phyloP scores from a whole-genome alignment of 75 land plant genomes.

The Sequoiadendron giganteum region DNA sequence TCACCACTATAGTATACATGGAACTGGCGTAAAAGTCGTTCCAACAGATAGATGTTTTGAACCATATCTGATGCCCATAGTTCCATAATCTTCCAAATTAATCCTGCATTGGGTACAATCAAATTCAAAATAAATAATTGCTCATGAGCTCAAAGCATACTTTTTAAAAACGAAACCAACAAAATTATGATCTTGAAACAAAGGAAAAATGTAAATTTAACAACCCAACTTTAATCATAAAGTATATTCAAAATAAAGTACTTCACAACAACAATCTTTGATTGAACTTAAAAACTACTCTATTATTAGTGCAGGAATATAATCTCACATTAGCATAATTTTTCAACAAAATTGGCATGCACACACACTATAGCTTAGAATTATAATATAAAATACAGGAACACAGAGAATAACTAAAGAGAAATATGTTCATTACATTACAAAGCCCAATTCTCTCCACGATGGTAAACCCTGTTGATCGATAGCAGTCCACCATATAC shows the following conservation, averaged over 20 bases:
- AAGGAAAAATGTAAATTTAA: neutral
- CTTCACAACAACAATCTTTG: neutral
- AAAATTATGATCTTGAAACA: neutral
- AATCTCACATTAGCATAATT: neutral
- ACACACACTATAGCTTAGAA: neutral
- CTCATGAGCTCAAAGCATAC: neutral
- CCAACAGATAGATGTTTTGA: constrained; percentile 58
- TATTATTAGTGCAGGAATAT: neutral
- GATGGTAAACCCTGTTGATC: neutral
- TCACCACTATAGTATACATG: constrained; percentile 29
- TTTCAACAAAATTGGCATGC: neutral
- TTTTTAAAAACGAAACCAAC: neutral
- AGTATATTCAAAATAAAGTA: neutral
- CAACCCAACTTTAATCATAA: neutral
- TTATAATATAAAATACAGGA: neutral
- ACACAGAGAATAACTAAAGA: neutral
- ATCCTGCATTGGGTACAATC: constrained; percentile 29
- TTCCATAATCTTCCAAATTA: constrained; percentile 52
- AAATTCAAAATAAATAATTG: neutral
- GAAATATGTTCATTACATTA: neutral
- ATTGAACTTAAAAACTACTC: neutral
- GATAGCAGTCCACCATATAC: neutral
- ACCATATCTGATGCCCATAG: constrained; percentile 75
- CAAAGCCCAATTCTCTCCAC: neutral
- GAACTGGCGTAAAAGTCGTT: constrained; percentile 41